Evolutionary conservation across 495 filamentous ascomycete species (phyloP), one percentile per base, ranked within the genome.

Genomic region (Hyaloscypha finlandica): DNA sequence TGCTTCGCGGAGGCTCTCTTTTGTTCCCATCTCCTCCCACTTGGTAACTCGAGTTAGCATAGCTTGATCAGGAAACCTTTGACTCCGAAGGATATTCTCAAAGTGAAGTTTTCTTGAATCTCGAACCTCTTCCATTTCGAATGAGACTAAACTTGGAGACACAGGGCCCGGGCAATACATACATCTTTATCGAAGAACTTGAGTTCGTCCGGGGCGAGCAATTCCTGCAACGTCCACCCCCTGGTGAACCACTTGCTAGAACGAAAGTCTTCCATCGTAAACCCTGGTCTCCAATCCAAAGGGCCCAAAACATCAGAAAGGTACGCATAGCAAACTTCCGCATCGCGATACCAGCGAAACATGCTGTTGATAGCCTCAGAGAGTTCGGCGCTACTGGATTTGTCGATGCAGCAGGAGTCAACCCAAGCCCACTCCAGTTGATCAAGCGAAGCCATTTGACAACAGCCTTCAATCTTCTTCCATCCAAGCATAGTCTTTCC

Each of bases 281-380:
- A 1, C 12, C 8, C 3, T 1, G 35, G 12, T 74, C 75, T 61
- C 42, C 31, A 33, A 45, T 61, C 33, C 45, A 8, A 6, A 8
- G 32, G 32, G 2, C 16, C 9, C 6, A 2, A 56, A 25, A 70
- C 58, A 33, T 70, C 68, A 29, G 35, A 52, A 14, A 71, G 25
- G 51, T 68, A 63, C 22, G 66, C 61, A 59, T 67, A 70, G 51
- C 68, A 72, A 9, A 64, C 32, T 12, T 52, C 51, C 22, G 70
- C 52, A 16, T 72, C 30, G 29, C 66, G 16, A 57, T 73, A 71
- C 71, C 69, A 73, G 37, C 33, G 29, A 63, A 58, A 79, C 73
- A 80, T 80, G 25, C 69, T 74, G 59, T 80, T 80, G 37, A 80
- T 75, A 4, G 77, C 68, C 53, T 79, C 74, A 4, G 63, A 70